A percentile compares a stretch with the other conserved stretches of the same genome.
phyloP scores from a whole-genome alignment of 805 yeast species.

The Wickerhamomyces queroliae region DNA sequence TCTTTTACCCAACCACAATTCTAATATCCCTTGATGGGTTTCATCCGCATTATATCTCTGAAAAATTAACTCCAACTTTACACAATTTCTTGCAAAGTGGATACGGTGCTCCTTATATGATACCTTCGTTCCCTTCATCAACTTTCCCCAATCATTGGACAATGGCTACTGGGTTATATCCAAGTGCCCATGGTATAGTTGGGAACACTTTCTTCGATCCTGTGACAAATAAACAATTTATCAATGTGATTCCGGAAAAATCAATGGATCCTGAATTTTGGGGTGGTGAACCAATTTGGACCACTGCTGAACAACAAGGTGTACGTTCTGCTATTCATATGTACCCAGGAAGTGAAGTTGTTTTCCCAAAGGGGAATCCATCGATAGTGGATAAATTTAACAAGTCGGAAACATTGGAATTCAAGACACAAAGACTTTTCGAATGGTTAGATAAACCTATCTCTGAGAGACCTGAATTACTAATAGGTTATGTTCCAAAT shows the following conservation, averaged over 20 bases:
- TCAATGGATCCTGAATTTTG: constrained; percentile 62
- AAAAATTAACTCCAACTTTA: constrained; percentile 63
- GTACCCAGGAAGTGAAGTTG: constrained; percentile 95
- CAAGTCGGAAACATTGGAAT: constrained; percentile 50
- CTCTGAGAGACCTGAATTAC: constrained; percentile 61
- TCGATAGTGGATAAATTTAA: constrained; percentile 56
- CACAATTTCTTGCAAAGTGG: constrained; percentile 47
- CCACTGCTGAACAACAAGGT: constrained; percentile 60
- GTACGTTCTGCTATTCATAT: constrained; percentile 75
- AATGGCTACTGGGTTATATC: constrained; percentile 78
- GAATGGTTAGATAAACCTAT: constrained; percentile 63
- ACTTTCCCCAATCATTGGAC: constrained; percentile 95
- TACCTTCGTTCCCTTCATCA: constrained; percentile 82
- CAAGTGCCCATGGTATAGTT: constrained; percentile 81
- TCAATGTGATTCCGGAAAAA: constrained; percentile 49
- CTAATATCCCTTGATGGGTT: constrained; percentile 82
- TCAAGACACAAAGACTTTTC: constrained; percentile 53
- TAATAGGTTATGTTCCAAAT: constrained; percentile 74
- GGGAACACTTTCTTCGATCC: constrained; percentile 80
- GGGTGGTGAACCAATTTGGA: constrained; percentile 93
- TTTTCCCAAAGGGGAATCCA: constrained; percentile 43
- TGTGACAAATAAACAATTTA: constrained; percentile 44
- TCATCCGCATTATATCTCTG: constrained; percentile 80
- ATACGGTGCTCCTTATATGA: constrained; percentile 75
- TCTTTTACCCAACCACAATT: constrained; percentile 64